Evolutionary conservation across 106 monocot species (phyloP).

Genomic region (Phalaenopsis aphrodite): DNA sequence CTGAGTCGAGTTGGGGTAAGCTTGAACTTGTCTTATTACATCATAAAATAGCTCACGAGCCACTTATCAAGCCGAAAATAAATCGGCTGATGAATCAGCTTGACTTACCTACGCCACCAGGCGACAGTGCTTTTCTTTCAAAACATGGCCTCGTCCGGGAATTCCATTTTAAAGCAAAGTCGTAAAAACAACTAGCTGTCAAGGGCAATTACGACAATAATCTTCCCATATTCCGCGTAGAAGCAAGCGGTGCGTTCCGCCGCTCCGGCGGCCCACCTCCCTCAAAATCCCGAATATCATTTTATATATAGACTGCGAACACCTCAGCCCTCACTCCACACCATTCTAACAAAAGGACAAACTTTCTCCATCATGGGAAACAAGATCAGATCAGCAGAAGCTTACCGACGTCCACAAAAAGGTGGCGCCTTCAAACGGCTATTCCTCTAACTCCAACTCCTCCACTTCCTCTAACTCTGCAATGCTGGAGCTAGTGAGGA

Average conservation of each 20-base stretch:
- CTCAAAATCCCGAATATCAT: neutral
- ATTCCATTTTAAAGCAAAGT: no score
- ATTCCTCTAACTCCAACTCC: slow-evolving; percentile 13
- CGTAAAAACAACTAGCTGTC: no score
- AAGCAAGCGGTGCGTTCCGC: neutral
- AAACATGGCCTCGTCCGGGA: no score
- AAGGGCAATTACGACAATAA: neutral
- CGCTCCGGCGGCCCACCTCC: neutral
- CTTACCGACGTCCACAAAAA: slow-evolving; percentile 14
- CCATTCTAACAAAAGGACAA: neutral
- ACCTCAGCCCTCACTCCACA: neutral
- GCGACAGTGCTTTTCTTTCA: no score
- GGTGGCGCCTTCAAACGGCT: slow-evolving; percentile 24
- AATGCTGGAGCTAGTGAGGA: neutral
- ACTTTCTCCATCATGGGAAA: neutral
- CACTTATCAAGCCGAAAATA: no score
- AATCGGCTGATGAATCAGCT: no score
- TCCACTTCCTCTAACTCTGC: neutral
- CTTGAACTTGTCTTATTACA: no score
- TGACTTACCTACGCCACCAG: no score
- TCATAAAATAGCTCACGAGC: no score
- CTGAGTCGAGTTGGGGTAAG: no score
- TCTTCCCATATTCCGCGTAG: neutral
- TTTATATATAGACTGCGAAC: neutral
- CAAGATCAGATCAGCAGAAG: neutral